These are phyloP conservation scores for Exsudoporus frostii DNA, from an alignment of 768 basidiomycete genomes.

Conservation along the genomic window DNA sequence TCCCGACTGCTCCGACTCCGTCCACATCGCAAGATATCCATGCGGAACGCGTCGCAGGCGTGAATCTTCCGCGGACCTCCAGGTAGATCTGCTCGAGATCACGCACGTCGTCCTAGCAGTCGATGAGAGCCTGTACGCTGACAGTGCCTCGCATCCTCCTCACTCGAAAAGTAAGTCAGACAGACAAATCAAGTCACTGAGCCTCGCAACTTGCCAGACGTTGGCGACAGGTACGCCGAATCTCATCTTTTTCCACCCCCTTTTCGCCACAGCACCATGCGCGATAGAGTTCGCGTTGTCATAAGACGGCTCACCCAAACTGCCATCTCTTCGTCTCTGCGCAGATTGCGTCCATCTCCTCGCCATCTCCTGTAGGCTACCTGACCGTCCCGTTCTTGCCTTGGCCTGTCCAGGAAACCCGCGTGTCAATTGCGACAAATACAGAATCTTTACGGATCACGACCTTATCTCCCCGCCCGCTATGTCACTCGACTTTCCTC, in stretches of 20 bases:
- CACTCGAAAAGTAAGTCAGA: slow-evolving; percentile 22
- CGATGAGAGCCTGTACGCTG: slow-evolving; percentile 11
- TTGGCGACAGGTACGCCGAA: slow-evolving; percentile 13
- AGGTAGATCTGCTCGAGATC: slow-evolving; percentile 26
- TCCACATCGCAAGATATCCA: slow-evolving; percentile 31
- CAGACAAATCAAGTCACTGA: slow-evolving; percentile 1
- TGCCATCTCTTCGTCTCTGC: slow-evolving; percentile 6
- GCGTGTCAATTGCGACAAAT: not conserved
- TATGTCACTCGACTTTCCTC: slow-evolving; percentile 8
- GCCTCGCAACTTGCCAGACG: slow-evolving; percentile 11
- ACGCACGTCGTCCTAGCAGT: slow-evolving; percentile 19
- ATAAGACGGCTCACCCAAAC: not conserved
- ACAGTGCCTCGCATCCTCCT: slow-evolving; percentile 1
- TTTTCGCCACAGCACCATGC: slow-evolving; percentile 19
- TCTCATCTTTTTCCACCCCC: slow-evolving; percentile 28
- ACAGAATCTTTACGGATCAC: slow-evolving; percentile 28
- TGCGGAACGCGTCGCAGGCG: slow-evolving; percentile 24
- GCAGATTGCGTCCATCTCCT: slow-evolving; percentile 17
- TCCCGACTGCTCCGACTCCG: slow-evolving; percentile 28
- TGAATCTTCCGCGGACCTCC: slow-evolving; percentile 34
- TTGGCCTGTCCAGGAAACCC: slow-evolving; percentile 6
- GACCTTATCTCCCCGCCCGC: slow-evolving; percentile 30
- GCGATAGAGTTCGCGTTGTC: slow-evolving; percentile 8
- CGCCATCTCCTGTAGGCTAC: slow-evolving; percentile 1
- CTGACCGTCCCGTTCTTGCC: not conserved